These are phyloP conservation scores for Diplotaxis tenuifolia DNA, from an alignment of 345 rosid species.

Conservation along the genomic window DNA sequence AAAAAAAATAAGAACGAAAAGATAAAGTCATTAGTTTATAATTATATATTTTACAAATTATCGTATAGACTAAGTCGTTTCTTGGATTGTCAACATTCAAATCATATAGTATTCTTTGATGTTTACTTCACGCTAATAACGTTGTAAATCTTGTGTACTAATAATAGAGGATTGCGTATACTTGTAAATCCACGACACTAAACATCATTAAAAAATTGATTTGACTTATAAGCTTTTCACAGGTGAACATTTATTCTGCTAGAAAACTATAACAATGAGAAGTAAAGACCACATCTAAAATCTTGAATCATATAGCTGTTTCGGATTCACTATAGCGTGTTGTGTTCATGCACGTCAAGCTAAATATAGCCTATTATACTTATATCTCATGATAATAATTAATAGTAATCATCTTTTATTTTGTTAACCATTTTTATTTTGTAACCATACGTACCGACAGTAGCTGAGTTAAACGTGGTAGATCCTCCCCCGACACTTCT, in stretches of 20 bases:
- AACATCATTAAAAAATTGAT: background rate
- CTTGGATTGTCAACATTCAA: background rate
- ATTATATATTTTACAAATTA: no score
- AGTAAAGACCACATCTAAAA: background rate
- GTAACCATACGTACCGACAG: slow-evolving; percentile 64
- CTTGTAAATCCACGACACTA: background rate
- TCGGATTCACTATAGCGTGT: background rate
- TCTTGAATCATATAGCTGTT: background rate
- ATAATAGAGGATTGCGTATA: slow-evolving; percentile 15
- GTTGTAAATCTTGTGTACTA: background rate
- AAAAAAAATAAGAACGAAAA: no score
- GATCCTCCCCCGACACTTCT: slow-evolving; percentile 84
- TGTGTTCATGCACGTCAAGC: slow-evolving; percentile 15
- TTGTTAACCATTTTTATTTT: background rate
- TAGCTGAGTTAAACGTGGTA: slow-evolving; percentile 80
- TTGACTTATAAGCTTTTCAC: background rate
- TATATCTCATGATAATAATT: background rate
- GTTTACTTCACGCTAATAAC: background rate
- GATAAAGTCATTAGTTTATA: no score
- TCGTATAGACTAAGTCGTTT: background rate
- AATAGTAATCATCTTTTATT: background rate
- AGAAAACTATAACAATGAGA: background rate
- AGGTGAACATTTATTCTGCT: background rate
- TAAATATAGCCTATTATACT: no score
- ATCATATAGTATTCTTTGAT: background rate